Evolutionary conservation across 2,329 filamentous ascomycete species (phyloP), one percentile per base, ranked within the genome.

Genomic region (Nemania abortiva): DNA sequence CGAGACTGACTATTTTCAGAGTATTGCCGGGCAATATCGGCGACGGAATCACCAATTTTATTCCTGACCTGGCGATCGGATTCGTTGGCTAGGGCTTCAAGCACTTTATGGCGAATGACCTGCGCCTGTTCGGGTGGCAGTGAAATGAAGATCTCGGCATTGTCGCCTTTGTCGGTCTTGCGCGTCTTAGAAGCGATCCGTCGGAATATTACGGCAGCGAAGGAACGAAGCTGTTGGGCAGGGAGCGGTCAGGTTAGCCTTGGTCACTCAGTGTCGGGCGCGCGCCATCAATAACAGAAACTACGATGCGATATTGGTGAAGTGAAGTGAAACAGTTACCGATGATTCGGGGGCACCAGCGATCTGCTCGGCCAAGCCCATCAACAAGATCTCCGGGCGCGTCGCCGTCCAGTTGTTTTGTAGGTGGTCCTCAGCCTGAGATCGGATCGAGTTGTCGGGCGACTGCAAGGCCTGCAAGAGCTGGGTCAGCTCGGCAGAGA

Each of bases 31-130:
- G 95, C 96, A 69, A 99, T 87, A 82, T 99, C 96, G 27, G 96
- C 96, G 70, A 98, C 92, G n/a, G 95, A 94, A 82, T 99, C 96
- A 75, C 95, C 96, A 79, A 98, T 92, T 82, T 99, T 99, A 84
- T 97, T 96, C 76, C 96, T 88, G 55, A 97, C 92, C 47, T 88
- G 85, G 70, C 90, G 88, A 70, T 92, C 88, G 24, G 88, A 84
- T 83, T 98, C 96, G 70, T 85, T 86, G 66, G 89, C 89, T 62
- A 98, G 85, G 61, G 89, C 90, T 77, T 95, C 88, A 50, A 98
- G 87, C 67, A 98, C 85, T 81, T 95, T 97, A 77, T 92, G 88
- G 74, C 94, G 90, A 76, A 98, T 97, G 56, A 89, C 91, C 58
- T 89, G 85, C 72, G 92, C 91, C 79, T 96, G 91, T 42, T 93